Percentiles rank a stretch among this genome's conserved stretches.
These are phyloP conservation scores for Dictyostelium citrinum DNA, from an alignment of 78 protist genomes.

Conservation along the genomic window DNA sequence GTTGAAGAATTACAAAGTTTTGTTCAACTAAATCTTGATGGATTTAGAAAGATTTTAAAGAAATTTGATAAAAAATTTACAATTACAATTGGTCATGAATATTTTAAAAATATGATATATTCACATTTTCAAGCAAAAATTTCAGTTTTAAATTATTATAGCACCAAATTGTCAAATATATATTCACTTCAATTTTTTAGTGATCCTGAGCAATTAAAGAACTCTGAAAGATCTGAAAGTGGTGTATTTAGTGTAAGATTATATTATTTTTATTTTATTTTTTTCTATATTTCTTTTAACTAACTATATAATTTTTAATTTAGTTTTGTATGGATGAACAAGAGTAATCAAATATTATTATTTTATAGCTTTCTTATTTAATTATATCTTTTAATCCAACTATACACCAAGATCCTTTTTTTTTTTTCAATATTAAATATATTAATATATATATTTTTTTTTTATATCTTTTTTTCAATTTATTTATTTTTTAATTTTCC, in stretches of 20 bases:
- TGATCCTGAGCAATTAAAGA: conserved; percentile 13
- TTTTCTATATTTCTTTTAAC: background rate
- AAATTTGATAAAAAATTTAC: conserved; percentile 58
- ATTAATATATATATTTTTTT: background rate
- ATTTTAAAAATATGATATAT: conserved; percentile 30
- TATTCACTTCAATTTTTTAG: conserved; percentile 73
- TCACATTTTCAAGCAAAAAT: conserved; percentile 35
- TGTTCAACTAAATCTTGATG: conserved; percentile 42
- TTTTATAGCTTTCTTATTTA: background rate
- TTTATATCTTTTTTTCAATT: background rate
- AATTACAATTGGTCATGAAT: conserved; percentile 56
- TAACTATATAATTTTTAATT: background rate
- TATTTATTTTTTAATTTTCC: background rate
- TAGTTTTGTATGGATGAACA: conserved; percentile 24
- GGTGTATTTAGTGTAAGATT: conserved; percentile 31
- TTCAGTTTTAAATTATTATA: conserved; percentile 30
- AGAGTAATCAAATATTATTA: background rate
- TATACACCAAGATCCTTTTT: background rate
- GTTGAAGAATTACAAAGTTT: conserved; percentile 4
- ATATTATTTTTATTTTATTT: too few relatives aligned
- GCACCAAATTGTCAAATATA: background rate
- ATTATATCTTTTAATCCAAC: background rate
- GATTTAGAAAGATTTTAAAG: conserved; percentile 65
- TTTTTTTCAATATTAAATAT: too few relatives aligned
- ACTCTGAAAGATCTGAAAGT: conserved; percentile 47